Base-by-base conservation (phyloP, 2,329 filamentous ascomycete genomes). In the Colletotrichum sublineola region DNA sequence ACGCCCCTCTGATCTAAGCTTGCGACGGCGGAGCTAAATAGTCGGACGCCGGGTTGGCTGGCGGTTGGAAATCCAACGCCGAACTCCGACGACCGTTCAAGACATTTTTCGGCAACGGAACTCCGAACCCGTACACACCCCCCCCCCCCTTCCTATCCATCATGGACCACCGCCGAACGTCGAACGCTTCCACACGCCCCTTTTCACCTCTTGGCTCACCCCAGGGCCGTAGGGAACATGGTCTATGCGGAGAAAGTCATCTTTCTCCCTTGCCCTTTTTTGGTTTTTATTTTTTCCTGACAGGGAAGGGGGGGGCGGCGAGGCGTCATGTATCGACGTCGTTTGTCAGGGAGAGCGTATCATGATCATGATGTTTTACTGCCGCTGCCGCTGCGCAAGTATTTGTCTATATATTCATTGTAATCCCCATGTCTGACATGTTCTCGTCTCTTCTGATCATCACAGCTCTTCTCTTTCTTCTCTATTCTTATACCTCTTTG, bases 21-120 rank as follows among this genome's bases (percentile, higher is more conserved):
- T n/a, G 44, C 14, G 52, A 40, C 56, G 65, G 60, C 42, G 55
- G 55, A 44, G n/a, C 66, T 64, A 72, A 48, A 44, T 64, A 65
- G 38, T 69, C 60, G 58, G 58, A 2, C 60, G 40, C 68, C 40
- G 60, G 33, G 44, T 56, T 69, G 33, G 66, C 66, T 33, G 55
- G 40, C 65, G 53, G 50, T 40, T 56, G 31, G 24, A 24, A 24
- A 24, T 24, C 53, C 66, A 68, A 62, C 69, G 69, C 69, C 69
- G 69, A 71, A 42, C 52, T 40, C 69, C 60, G 69, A 67, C 31
- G 53, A 24, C 69, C 66, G 69, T 55, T 60, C 48, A 40, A 72
- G 69, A 72, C 69, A 63, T 20, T 58, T 63, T 55, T 68, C 68
- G 68, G 68, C 64, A 44, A 69, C 60, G 65, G 69, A 72, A 72